These are phyloP conservation scores for Opeltia flavorubescens DNA, from an alignment of 495 filamentous ascomycete species.

Conservation along the genomic window DNA sequence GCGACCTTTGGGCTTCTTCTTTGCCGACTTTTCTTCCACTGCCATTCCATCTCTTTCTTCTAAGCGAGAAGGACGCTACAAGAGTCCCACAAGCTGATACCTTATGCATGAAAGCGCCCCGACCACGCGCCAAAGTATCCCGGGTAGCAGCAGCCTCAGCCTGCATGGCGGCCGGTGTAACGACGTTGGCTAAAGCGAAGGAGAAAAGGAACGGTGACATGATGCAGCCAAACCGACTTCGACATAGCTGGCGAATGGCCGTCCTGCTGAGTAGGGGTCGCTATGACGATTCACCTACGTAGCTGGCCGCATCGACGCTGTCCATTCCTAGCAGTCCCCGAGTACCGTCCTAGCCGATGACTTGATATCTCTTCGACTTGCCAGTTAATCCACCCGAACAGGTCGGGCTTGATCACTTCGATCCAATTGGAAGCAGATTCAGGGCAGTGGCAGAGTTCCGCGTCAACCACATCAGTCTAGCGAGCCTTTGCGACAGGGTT, in stretches of 20 bases:
- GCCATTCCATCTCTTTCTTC: background rate
- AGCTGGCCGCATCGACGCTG: background rate
- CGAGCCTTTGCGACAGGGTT: background rate
- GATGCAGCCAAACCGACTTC: background rate
- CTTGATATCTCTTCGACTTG: background rate
- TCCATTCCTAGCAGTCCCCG: background rate
- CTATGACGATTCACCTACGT: background rate
- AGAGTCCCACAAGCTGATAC: background rate
- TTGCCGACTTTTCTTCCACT: too few species aligned
- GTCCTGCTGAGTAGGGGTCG: background rate
- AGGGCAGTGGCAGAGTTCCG: background rate
- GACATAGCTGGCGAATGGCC: background rate
- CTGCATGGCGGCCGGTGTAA: slow-evolving; percentile 1
- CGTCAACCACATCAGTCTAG: background rate
- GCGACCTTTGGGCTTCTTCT: too few species aligned
- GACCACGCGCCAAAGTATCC: background rate
- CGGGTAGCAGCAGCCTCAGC: slow-evolving; percentile 1
- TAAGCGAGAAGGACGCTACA: slow-evolving; percentile 1
- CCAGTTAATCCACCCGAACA: background rate
- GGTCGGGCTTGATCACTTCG: background rate
- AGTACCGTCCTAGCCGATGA: background rate
- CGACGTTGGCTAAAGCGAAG: background rate
- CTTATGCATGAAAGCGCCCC: slow-evolving; percentile 1
- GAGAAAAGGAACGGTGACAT: background rate
- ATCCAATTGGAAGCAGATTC: slow-evolving; percentile 1